Evolutionary conservation across 306 rosid species (phyloP), one percentile per base, ranked within the genome.

Genomic region (Lithocarpus polystachyus): DNA sequence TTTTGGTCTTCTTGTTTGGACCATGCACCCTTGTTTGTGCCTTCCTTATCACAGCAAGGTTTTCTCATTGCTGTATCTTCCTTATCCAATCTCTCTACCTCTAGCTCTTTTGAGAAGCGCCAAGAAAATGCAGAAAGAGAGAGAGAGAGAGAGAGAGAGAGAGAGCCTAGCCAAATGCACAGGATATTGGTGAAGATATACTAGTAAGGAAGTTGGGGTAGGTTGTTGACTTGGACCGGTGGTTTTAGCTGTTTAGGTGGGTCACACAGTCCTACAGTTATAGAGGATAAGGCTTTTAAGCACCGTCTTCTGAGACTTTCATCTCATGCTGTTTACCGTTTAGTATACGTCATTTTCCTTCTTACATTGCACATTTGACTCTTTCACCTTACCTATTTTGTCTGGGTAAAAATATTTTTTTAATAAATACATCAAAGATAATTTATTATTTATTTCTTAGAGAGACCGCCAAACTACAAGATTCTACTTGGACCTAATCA

Each of bases 1-100:
- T 91, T 89, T 76, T 91, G 89, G 72, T 91, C 93, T 80, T 91
- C 93, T 82, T 88, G 90, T 80, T 88, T 88, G 15, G 93, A 89
- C 92, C 93, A 91, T 28, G 93, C 89, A 45, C 97, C 97, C 77
- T 89, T 91, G 88, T 86, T 89, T 53, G 83, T 89, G 45, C 75
- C 89, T 54, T 83, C 88, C 70, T 89, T 85, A 29, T 86, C 89
- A 83, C 93, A 89, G 79, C 89, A 89, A 80, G 92, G 92, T 57
- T 80, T 89, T 82, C 92, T 89, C 96, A 89, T 90, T 59, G 22
- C 33, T 31, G 0, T 14, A 23, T 62, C 1, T 1, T 9, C 14
- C 19, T 62, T 77, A 29, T 12, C 19, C 77, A 19, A 40, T 57
- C 55, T n/a, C 2, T 5, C n/a, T 37, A 48, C 17, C 53, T 48